Percentiles rank a stretch among this genome's conserved stretches.
These are phyloP conservation scores for Drechslerella dactyloides DNA, from an alignment of 2,329 filamentous ascomycete species.

Conservation along the genomic window DNA sequence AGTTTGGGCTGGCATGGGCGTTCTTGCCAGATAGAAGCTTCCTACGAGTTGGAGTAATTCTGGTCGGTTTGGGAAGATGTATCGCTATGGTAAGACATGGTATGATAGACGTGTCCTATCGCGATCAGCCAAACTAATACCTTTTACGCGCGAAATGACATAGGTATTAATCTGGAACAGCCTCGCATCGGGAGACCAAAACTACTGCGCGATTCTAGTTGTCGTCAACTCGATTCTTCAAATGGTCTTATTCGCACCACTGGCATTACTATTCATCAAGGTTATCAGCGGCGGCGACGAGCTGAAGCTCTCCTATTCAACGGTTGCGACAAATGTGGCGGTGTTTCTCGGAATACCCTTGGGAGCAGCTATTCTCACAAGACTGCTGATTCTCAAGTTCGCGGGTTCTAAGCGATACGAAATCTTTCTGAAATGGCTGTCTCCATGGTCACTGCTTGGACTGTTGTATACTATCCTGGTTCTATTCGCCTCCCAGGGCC, in stretches of 20 bases:
- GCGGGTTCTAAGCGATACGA: conserved; percentile 70
- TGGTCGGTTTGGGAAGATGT: conserved; percentile 83
- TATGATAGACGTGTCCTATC: too few species aligned
- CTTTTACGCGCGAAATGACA: not conserved
- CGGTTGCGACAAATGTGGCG: conserved; percentile 78
- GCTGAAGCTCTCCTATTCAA: conserved; percentile 63
- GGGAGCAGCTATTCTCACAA: conserved; percentile 77
- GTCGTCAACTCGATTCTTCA: conserved; percentile 77
- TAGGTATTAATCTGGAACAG: conserved; percentile 77
- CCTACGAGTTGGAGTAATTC: conserved; percentile 72
- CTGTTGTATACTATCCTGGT: conserved; percentile 86
- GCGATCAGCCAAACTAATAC: too few species aligned
- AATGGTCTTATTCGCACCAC: conserved; percentile 74
- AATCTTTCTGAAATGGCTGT: conserved; percentile 72
- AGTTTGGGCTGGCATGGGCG: conserved; percentile 73
- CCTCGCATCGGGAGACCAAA: conserved; percentile 74
- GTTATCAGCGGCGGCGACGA: conserved; percentile 59
- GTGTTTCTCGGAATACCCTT: conserved; percentile 87
- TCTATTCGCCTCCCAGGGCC: conserved; percentile 81
- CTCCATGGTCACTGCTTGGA: conserved; percentile 79
- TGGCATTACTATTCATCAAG: conserved; percentile 73
- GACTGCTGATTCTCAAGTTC: conserved; percentile 66
- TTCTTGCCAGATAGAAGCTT: conserved; percentile 67
- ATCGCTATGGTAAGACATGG: conserved; percentile 88
- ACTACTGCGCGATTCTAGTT: conserved; percentile 83